Percentiles rank a stretch among this genome's conserved stretches.
phyloP scores from a whole-genome alignment of 2,329 filamentous ascomycete genomes.

The Drechslera avenae region DNA sequence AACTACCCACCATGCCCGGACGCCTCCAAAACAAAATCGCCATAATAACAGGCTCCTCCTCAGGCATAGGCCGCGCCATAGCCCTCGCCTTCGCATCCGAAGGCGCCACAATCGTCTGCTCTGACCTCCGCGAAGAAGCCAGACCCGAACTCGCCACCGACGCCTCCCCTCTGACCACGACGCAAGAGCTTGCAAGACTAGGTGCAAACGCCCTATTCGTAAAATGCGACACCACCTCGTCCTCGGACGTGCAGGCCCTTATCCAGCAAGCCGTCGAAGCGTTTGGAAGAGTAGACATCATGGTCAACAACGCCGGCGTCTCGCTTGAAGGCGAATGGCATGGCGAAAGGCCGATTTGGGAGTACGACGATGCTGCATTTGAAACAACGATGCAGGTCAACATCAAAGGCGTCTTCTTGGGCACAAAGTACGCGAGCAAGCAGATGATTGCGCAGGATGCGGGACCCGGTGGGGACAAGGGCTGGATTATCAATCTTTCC shows the following conservation, averaged over 20 bases:
- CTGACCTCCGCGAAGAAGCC: constrained; percentile 34
- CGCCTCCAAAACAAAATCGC: constrained; percentile 40
- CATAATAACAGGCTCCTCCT: constrained; percentile 43
- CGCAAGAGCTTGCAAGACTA: constrained; percentile 35
- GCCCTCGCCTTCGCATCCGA: constrained; percentile 39
- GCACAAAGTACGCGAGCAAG: constrained; percentile 53
- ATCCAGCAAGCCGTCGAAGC: constrained; percentile 48
- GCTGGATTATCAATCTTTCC: constrained; percentile 61
- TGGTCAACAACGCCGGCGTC: constrained; percentile 56
- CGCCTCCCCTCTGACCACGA: constrained; percentile 30
- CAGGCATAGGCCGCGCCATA: constrained; percentile 44
- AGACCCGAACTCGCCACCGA: constrained; percentile 22
- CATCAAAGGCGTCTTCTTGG: constrained; percentile 48
- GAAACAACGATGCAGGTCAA: constrained; percentile 51
- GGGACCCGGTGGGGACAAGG: constrained; percentile 46
- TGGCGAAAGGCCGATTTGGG: constrained; percentile 51
- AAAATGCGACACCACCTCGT: constrained; percentile 52
- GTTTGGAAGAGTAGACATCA: constrained; percentile 59
- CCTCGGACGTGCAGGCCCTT: constrained; percentile 50
- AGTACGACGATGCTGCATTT: constrained; percentile 54
- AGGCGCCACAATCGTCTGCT: constrained; percentile 41
- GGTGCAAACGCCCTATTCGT: constrained; percentile 46
- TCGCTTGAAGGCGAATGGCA: constrained; percentile 42
- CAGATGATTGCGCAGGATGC: constrained; percentile 59
- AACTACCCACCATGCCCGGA: constrained; percentile 19